These are phyloP conservation scores for Coniochaeta hoffmannii DNA, from an alignment of 2,329 filamentous ascomycete genomes.

Conservation along the genomic window DNA sequence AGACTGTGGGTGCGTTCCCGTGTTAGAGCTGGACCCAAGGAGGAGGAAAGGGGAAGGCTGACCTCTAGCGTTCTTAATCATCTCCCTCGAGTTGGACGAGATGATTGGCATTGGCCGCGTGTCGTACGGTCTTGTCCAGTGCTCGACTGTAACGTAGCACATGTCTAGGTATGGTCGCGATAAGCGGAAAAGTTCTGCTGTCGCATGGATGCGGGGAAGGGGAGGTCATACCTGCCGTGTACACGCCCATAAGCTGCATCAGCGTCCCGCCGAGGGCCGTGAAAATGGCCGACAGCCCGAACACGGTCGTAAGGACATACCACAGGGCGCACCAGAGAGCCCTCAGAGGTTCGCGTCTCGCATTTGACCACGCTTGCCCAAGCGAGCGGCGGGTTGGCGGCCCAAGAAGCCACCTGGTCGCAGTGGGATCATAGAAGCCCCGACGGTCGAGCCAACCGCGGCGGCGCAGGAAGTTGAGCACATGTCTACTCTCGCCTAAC, in stretches of 20 bases:
- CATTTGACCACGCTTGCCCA: neutral
- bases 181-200: neutral
- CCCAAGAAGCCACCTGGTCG: conserved; percentile 8
- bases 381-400: conserved; percentile 2
- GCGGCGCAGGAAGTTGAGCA: conserved; percentile 6
- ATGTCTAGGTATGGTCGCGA: conserved; percentile 6
- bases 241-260: conserved; percentile 19
- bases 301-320: conserved; percentile 7
- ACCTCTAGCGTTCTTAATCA: conserved; percentile 10
- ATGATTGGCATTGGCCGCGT: conserved; percentile 8
- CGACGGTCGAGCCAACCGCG: conserved; percentile 13
- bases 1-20: neutral
- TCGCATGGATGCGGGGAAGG: neutral
- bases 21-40: neutral
- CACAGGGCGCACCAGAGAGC: conserved; percentile 14
- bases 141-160: conserved; percentile 10
- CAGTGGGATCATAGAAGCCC: conserved; percentile 14
- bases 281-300: conserved; percentile 34
- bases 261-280: conserved; percentile 15
- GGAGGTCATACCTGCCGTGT: conserved; percentile 7
- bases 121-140: conserved; percentile 12
- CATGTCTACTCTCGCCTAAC: neutral
- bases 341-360: conserved; percentile 3
- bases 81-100: conserved; percentile 11
- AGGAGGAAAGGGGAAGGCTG: neutral